Conservation (phyloP, 1,284 basidiomycete species). For the Cryptococcus amylolentus region DNA sequence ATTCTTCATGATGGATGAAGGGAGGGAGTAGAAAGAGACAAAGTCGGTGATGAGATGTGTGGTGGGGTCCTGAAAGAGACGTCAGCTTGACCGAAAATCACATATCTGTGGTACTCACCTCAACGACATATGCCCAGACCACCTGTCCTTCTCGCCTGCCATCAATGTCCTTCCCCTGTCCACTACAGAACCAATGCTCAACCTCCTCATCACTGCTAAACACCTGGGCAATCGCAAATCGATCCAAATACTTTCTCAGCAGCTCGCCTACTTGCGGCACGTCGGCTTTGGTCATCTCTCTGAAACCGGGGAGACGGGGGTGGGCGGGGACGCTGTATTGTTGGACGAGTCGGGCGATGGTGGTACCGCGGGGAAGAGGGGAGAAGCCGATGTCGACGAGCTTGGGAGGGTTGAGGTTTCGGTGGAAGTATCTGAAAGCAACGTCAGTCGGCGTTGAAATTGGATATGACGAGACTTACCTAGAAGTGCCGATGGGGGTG, state of each 20-base stretch:
- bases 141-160: constrained; percentile 71
- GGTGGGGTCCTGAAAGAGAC: constrained; percentile 62
- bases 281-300: constrained; percentile 85
- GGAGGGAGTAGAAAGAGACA: constrained; percentile 94
- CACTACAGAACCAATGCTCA: constrained; percentile 82
- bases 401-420: constrained; percentile 86
- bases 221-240: constrained; percentile 80
- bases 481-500: constrained; percentile 79
- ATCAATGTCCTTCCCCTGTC: constrained; percentile 63
- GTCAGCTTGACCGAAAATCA: not conserved
- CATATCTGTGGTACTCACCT: constrained; percentile 58
- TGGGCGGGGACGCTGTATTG: constrained; percentile 62
- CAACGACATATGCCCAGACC: constrained; percentile 94
- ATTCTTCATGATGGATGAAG: constrained; percentile 60
- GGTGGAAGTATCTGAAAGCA: constrained; percentile 76
- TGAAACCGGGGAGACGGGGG: constrained; percentile 61
- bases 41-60: constrained; percentile 87
- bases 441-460: not conserved
- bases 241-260: constrained; percentile 73
- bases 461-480: constrained; percentile 52
- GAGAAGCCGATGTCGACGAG: constrained; percentile 89
- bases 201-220: constrained; percentile 73
- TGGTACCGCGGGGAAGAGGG: constrained; percentile 76
- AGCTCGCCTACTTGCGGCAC: constrained; percentile 69
- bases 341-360: constrained; percentile 77